Evolutionary conservation across 805 yeast species (phyloP).

Genomic region (Suhomyces pyralidae): DNA sequence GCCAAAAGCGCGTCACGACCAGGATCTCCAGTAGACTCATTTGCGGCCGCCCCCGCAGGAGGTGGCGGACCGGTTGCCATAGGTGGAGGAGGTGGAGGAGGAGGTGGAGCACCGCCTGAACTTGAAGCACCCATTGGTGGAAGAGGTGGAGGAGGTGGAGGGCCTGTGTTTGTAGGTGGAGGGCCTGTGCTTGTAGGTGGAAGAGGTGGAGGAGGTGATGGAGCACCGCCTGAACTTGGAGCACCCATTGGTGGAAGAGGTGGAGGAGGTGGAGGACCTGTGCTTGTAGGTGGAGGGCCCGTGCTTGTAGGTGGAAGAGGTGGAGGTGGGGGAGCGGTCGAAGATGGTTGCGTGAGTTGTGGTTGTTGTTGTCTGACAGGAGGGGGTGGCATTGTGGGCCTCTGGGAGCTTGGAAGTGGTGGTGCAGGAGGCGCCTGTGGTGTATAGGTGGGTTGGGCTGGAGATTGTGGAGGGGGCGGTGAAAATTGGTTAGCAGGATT

Average conservation of each 20-base stretch:
- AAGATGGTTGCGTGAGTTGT: not conserved
- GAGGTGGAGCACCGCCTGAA: slow-evolving; percentile 13
- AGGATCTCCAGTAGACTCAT: slow-evolving; percentile 41
- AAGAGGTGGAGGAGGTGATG: slow-evolving; percentile 21
- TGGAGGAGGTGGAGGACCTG: slow-evolving; percentile 8
- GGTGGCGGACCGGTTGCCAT: slow-evolving; percentile 39
- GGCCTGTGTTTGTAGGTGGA: too few relatives aligned
- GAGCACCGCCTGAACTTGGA: slow-evolving; percentile 1
- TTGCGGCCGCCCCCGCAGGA: slow-evolving; percentile 29
- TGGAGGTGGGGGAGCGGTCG: slow-evolving; percentile 5
- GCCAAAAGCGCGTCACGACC: slow-evolving; percentile 82
- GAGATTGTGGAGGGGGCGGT: slow-evolving; percentile 2
- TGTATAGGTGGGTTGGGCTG: slow-evolving; percentile 11
- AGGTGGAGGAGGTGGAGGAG: slow-evolving; percentile 17
- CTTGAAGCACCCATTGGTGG: not conserved
- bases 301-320: slow-evolving; percentile 24
- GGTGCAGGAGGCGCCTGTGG: slow-evolving; percentile 16
- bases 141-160: slow-evolving; percentile 24
- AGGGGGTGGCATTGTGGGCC: slow-evolving; percentile 16
- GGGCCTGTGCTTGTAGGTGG: slow-evolving; percentile 6
- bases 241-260: slow-evolving; percentile 24
- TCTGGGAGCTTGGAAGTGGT: slow-evolving; percentile 41
- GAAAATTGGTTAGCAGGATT: not conserved
- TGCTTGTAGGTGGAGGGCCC: slow-evolving; percentile 12
- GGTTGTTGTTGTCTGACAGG: slow-evolving; percentile 13